Percentiles rank a stretch among this genome's conserved stretches.
Conservation (phyloP, 306 rosid genomes). For the Ochetophila trinervis region DNA sequence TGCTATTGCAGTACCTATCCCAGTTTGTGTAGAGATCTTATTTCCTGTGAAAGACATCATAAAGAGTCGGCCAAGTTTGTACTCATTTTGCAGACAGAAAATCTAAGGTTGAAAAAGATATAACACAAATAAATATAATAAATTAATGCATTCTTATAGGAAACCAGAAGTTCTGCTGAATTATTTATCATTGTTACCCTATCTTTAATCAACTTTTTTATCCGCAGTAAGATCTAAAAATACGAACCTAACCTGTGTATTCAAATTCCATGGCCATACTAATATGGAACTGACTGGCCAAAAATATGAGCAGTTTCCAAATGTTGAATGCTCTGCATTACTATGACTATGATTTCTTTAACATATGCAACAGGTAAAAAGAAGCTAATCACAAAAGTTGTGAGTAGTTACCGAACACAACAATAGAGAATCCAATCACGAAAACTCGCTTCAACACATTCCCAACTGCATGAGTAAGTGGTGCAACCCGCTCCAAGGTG, state of each 20-base stretch:
- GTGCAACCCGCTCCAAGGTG: constrained; percentile 97
- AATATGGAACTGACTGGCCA: too few relatives aligned
- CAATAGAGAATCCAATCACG: constrained; percentile 87
- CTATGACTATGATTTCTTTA: not conserved
- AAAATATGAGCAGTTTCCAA: too few relatives aligned
- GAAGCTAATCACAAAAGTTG: not conserved
- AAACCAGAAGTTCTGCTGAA: too few relatives aligned
- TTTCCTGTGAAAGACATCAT: constrained; percentile 48
- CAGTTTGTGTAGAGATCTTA: constrained; percentile 95
- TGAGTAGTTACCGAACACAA: constrained; percentile 57
- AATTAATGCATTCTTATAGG: too few relatives aligned
- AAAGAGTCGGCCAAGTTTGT: not conserved
- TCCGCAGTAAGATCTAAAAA: too few relatives aligned
- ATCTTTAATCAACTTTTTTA: too few relatives aligned
- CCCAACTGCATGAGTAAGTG: constrained; percentile 97
- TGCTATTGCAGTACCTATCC: constrained; percentile 82
- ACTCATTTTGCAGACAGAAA: not conserved
- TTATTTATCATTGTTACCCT: too few relatives aligned
- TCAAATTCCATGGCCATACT: too few relatives aligned
- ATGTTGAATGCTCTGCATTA: too few relatives aligned
- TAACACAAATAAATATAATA: not conserved
- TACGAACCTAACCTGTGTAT: too few relatives aligned
- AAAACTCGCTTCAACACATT: constrained; percentile 95
- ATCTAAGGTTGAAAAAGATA: not conserved
- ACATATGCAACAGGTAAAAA: not conserved